These are phyloP conservation scores for Apiospora marii DNA, from an alignment of 2,329 filamentous ascomycete species.

Conservation along the genomic window DNA sequence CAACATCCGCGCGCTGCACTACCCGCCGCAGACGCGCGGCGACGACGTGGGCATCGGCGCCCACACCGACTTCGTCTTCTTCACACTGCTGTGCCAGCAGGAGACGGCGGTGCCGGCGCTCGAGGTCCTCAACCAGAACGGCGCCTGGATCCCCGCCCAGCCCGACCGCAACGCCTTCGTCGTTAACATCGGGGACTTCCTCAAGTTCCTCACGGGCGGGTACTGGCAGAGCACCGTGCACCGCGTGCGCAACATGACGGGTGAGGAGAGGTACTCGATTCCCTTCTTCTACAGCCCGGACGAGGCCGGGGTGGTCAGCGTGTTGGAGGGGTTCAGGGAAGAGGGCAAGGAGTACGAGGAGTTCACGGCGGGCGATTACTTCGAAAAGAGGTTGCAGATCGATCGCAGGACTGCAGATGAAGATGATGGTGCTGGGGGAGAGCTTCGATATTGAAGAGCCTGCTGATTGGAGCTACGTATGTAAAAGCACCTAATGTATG, in stretches of 20 bases:
- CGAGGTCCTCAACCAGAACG: constrained; percentile 26
- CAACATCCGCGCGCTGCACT: constrained; percentile 27
- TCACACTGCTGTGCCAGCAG: constrained; percentile 26
- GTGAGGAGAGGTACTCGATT: constrained; percentile 27
- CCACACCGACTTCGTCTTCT: constrained; percentile 26
- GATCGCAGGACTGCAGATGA: constrained; percentile 27
- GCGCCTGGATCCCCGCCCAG: constrained; percentile 24
- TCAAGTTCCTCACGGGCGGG: constrained; percentile 25
- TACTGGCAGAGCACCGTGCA: constrained; percentile 26
- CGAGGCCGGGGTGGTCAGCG: constrained; percentile 24
- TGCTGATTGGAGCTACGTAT: constrained; percentile 5
- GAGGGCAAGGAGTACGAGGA: constrained; percentile 23
- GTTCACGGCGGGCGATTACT: constrained; percentile 27
- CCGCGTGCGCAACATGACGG: constrained; percentile 25
- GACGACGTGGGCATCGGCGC: constrained; percentile 27
- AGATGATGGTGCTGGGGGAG: not conserved
- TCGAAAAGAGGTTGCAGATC: constrained; percentile 27
- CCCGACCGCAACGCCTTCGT: constrained; percentile 24
- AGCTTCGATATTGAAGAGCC: not conserved
- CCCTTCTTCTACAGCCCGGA: constrained; percentile 28
- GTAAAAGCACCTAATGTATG: not conserved
- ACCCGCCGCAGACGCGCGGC: constrained; percentile 25
- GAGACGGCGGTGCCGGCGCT: constrained; percentile 24
- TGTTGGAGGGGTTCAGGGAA: constrained; percentile 23
- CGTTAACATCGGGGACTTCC: constrained; percentile 28